Conservation (phyloP, 306 rosid genomes). For the Glycine latifolia region DNA sequence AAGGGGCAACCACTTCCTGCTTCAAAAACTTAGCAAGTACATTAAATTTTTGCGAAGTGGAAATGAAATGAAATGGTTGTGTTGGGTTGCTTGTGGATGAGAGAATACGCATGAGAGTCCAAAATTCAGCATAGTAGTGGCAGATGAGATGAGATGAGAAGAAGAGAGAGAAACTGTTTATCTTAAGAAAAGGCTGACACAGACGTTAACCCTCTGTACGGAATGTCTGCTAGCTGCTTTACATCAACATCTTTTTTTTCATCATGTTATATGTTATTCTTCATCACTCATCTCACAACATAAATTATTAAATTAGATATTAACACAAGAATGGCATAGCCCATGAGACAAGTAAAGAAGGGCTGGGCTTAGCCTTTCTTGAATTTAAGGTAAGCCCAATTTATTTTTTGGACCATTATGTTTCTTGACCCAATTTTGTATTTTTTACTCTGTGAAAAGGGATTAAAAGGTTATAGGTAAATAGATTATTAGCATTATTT, state of each 20-base stretch:
- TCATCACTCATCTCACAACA: too few species aligned
- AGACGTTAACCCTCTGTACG: constrained; percentile 60
- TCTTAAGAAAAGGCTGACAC: constrained; percentile 56
- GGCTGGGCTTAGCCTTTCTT: too few species aligned
- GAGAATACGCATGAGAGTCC: background rate
- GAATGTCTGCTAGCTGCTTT: constrained; percentile 39
- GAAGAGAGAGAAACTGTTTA: constrained; percentile 23
- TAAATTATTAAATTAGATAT: too few species aligned
- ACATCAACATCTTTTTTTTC: background rate
- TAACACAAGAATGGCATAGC: too few species aligned
- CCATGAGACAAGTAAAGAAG: too few species aligned
- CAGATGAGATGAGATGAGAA: background rate
- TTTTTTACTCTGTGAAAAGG: too few species aligned
- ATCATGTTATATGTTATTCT: background rate
- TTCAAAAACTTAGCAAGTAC: too few species aligned
- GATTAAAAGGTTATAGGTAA: background rate
- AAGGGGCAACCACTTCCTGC: background rate
- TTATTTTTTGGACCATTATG: background rate
- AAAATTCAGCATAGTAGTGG: constrained; percentile 27
- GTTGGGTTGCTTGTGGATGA: background rate
- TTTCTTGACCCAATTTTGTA: background rate
- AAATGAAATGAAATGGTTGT: too few species aligned
- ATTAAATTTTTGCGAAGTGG: too few species aligned
- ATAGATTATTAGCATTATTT: too few species aligned
- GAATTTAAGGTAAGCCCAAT: too few species aligned